Evolutionary conservation across 73 alveolate genomes (phyloP).

Genomic region (Tetrahymena malaccensis): DNA sequence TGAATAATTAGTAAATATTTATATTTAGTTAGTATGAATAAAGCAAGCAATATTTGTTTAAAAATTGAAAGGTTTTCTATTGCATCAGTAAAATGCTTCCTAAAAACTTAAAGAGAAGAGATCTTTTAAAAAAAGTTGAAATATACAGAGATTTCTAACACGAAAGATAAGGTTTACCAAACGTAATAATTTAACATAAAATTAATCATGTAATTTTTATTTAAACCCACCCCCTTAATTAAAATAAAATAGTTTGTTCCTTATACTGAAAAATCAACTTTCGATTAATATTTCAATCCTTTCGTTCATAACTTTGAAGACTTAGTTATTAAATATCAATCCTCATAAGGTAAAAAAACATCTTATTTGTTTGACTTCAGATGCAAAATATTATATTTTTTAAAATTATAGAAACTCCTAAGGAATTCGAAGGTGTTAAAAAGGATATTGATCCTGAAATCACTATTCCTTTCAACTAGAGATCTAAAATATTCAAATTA

Average conservation of each 20-base stretch:
- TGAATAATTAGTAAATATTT: background rate
- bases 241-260: background rate
- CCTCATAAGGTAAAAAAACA: background rate
- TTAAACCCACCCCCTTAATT: too few species aligned
- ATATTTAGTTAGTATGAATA: background rate
- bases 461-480: background rate
- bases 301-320: background rate
- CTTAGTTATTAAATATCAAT: background rate
- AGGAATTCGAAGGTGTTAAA: background rate
- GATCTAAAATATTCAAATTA: background rate
- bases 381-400: background rate
- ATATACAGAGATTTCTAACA: background rate
- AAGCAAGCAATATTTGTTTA: background rate
- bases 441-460: background rate
- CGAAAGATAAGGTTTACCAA: background rate
- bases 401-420: background rate
- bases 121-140: background rate
- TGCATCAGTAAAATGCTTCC: background rate
- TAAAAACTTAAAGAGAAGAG: background rate
- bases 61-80: background rate
- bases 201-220: too few species aligned
- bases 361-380: background rate
- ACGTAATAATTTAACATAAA: background rate
- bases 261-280: background rate
- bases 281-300: background rate